Percentiles rank a stretch among this genome's conserved stretches.
Conservation (phyloP, 108 stramenopile species). For the Skeletonema marinoi region DNA sequence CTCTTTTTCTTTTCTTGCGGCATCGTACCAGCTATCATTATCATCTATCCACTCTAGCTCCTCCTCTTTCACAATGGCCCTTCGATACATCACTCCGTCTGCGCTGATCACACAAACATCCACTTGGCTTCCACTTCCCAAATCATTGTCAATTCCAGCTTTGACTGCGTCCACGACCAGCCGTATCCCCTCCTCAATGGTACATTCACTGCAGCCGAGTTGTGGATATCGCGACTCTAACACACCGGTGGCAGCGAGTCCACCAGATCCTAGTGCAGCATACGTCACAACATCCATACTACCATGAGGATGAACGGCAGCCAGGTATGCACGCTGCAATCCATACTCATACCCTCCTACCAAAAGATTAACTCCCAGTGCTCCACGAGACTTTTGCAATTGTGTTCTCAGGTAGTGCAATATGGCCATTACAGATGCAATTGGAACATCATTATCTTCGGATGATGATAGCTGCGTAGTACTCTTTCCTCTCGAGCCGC, state of each 20-base stretch:
- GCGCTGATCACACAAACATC: constrained; percentile 33
- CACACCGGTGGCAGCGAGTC: constrained; percentile 80
- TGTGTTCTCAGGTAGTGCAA: constrained; percentile 58
- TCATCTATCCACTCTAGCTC: constrained; percentile 21
- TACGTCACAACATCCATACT: constrained; percentile 77
- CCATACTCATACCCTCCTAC: constrained; percentile 67
- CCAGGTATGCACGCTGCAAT: constrained; percentile 45
- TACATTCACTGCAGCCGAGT: constrained; percentile 30
- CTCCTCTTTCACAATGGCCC: constrained; percentile 39
- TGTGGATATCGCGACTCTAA: constrained; percentile 63
- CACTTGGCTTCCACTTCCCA: constrained; percentile 81
- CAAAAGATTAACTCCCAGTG: constrained; percentile 75
- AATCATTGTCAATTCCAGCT: constrained; percentile 85
- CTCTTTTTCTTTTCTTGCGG: neutral
- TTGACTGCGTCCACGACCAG: constrained; percentile 65
- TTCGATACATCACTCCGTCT: constrained; percentile 30
- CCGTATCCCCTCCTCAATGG: constrained; percentile 63
- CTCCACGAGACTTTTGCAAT: constrained; percentile 53
- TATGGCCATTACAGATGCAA: constrained; percentile 44
- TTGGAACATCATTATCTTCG: constrained; percentile 11
- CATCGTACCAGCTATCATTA: neutral
- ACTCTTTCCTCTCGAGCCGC: neutral
- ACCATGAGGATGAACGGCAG: constrained; percentile 85
- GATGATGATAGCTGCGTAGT: neutral
- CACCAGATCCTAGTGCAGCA: constrained; percentile 84